Evolutionary conservation across 176 grass and related monocot genomes (phyloP).

Genomic region (Oryza punctata): DNA sequence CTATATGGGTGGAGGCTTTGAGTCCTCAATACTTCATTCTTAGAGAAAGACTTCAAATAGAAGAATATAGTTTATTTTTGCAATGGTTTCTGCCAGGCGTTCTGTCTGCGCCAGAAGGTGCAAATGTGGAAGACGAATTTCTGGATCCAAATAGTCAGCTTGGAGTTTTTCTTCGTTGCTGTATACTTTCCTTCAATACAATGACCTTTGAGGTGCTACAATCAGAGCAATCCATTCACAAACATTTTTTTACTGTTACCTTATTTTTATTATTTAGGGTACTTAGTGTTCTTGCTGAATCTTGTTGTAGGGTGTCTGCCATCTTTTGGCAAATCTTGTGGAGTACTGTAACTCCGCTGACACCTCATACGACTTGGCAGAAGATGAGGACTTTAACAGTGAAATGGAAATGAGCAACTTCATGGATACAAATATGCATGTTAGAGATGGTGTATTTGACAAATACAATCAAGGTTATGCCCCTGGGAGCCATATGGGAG

Average conservation of each 20-base stretch:
- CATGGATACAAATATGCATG: slow-evolving; percentile 53
- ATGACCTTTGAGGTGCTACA: slow-evolving; percentile 82
- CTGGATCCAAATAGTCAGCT: slow-evolving; percentile 89
- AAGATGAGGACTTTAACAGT: slow-evolving; percentile 61
- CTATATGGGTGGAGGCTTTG: neutral
- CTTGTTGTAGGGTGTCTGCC: slow-evolving; percentile 76
- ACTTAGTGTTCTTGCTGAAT: slow-evolving; percentile 11
- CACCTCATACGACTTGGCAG: slow-evolving; percentile 54
- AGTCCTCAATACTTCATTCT: neutral
- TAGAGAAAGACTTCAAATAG: neutral
- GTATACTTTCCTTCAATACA: slow-evolving; percentile 82
- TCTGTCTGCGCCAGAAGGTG: slow-evolving; percentile 56
- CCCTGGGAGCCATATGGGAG: slow-evolving; percentile 42
- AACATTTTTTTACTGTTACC: neutral
- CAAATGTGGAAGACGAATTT: slow-evolving; percentile 54
- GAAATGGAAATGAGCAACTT: slow-evolving; percentile 54
- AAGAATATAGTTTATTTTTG: neutral
- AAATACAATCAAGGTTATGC: slow-evolving; percentile 56
- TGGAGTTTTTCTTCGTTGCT: slow-evolving; percentile 88
- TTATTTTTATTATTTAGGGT: slow-evolving; percentile 14
- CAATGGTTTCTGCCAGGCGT: slow-evolving; percentile 51
- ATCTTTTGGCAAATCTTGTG: slow-evolving; percentile 73
- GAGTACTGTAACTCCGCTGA: slow-evolving; percentile 65
- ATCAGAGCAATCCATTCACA: slow-evolving; percentile 2
- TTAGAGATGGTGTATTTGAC: slow-evolving; percentile 51